These are phyloP conservation scores for Strigomonas culicis DNA, from an alignment of 208 protist species.

Conservation along the genomic window DNA sequence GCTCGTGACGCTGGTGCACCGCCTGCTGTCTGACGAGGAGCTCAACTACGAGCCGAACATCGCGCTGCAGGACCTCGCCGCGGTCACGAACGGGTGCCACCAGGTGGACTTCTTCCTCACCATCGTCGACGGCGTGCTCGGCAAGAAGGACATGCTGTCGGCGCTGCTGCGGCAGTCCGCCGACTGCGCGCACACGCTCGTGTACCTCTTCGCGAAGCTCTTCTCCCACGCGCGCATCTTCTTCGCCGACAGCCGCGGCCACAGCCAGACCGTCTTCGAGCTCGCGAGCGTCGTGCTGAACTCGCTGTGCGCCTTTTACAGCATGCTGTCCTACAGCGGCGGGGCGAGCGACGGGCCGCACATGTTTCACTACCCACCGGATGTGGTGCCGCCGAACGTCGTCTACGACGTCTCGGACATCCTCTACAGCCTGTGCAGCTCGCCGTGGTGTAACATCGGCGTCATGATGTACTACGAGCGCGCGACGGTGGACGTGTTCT, in stretches of 20 bases:
- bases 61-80: slow-evolving; percentile 45
- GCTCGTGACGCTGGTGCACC: slow-evolving; percentile 31
- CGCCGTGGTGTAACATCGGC: slow-evolving; percentile 76
- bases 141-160: slow-evolving; percentile 23
- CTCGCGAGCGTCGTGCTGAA: slow-evolving; percentile 52
- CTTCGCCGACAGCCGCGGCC: slow-evolving; percentile 42
- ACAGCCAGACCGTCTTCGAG: slow-evolving; percentile 39
- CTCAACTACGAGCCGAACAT: slow-evolving; percentile 27
- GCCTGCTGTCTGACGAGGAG: slow-evolving; percentile 28
- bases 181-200: neutral
- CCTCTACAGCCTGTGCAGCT: slow-evolving; percentile 53
- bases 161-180: slow-evolving; percentile 23
- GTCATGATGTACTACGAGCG: slow-evolving; percentile 74
- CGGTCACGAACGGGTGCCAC: slow-evolving; percentile 64
- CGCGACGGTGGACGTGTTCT: slow-evolving; percentile 43
- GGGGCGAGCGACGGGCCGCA: neutral
- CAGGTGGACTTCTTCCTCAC: slow-evolving; percentile 57
- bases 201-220: neutral
- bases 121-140: slow-evolving; percentile 41
- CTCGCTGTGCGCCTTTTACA: slow-evolving; percentile 34
- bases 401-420: slow-evolving; percentile 73
- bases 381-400: slow-evolving; percentile 34
- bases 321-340: slow-evolving; percentile 21
- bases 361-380: slow-evolving; percentile 31
- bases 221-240: slow-evolving; percentile 12